phyloP scores from a whole-genome alignment of 2,329 filamentous ascomycete genomes.

The Lachnellula willkommii region DNA sequence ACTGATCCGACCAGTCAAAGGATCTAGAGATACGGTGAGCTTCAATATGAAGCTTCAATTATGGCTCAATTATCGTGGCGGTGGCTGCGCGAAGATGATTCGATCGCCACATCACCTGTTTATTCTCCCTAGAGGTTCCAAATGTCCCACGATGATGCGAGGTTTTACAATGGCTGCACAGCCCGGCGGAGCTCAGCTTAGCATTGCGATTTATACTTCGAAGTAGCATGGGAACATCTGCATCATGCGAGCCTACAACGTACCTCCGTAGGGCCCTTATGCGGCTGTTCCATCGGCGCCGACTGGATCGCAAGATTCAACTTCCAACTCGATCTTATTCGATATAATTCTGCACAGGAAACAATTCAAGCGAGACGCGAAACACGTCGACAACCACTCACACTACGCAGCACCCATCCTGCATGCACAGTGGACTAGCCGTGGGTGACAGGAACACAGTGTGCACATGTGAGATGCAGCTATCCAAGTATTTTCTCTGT shows the following conservation, averaged over 20 bases:
- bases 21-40: neutral
- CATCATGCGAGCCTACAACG: conserved; percentile 17
- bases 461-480: conserved; percentile 18
- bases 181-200: conserved; percentile 4
- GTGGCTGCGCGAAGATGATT: conserved; percentile 2
- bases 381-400: conserved; percentile 25
- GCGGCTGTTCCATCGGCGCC: conserved; percentile 18
- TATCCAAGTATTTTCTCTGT: conserved; percentile 8
- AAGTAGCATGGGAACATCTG: conserved; percentile 7
- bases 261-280: neutral
- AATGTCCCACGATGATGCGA: neutral
- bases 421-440: conserved; percentile 15
- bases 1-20: neutral
- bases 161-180: conserved; percentile 2
- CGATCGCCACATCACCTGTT: conserved; percentile 1
- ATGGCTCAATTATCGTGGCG: neutral
- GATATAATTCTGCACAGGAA: conserved; percentile 9
- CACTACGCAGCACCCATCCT: conserved; percentile 17
- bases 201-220: conserved; percentile 5
- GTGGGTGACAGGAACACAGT: conserved; percentile 10
- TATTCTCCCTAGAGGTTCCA: neutral
- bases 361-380: conserved; percentile 22
- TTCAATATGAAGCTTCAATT: neutral
- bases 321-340: conserved; percentile 10
- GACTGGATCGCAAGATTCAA: conserved; percentile 9